phyloP scores from a whole-genome alignment of 1,284 basidiomycete species.

The Kwoniella shivajii region DNA sequence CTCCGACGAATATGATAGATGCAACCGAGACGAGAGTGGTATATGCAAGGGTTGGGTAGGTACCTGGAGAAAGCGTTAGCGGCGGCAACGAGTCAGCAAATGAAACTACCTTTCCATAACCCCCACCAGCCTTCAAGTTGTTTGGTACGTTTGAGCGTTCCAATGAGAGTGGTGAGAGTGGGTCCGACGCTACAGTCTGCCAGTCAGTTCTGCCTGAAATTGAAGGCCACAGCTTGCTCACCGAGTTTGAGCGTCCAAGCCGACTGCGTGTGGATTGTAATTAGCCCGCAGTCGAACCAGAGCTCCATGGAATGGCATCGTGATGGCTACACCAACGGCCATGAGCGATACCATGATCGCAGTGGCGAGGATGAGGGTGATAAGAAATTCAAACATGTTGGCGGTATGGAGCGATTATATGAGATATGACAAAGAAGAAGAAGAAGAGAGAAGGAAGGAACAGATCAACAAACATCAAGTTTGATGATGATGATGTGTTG shows the following conservation, averaged over 20 bases:
- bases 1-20: slow-evolving; percentile 52
- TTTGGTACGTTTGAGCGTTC: slow-evolving; percentile 72
- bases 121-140: slow-evolving; percentile 78
- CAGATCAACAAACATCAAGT: neutral
- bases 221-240: slow-evolving; percentile 14
- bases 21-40: slow-evolving; percentile 58
- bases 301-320: slow-evolving; percentile 53
- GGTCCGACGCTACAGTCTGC: slow-evolving; percentile 49
- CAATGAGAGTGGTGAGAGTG: slow-evolving; percentile 47
- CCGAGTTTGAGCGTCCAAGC: slow-evolving; percentile 63
- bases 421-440: neutral
- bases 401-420: neutral
- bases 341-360: slow-evolving; percentile 48
- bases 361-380: slow-evolving; percentile 46
- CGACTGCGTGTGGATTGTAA: slow-evolving; percentile 64
- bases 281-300: slow-evolving; percentile 55
- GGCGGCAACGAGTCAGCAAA: neutral
- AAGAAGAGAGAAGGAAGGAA: neutral
- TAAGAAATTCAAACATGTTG: slow-evolving; percentile 44
- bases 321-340: slow-evolving; percentile 43
- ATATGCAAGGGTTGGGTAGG: slow-evolving; percentile 73
- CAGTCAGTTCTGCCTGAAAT: neutral
- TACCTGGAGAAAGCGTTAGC: slow-evolving; percentile 24
- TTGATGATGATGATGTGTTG: too few species aligned
- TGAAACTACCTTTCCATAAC: slow-evolving; percentile 75